phyloP scores from a whole-genome alignment of 208 protist species.

The Ichthyophonus hoferi region DNA sequence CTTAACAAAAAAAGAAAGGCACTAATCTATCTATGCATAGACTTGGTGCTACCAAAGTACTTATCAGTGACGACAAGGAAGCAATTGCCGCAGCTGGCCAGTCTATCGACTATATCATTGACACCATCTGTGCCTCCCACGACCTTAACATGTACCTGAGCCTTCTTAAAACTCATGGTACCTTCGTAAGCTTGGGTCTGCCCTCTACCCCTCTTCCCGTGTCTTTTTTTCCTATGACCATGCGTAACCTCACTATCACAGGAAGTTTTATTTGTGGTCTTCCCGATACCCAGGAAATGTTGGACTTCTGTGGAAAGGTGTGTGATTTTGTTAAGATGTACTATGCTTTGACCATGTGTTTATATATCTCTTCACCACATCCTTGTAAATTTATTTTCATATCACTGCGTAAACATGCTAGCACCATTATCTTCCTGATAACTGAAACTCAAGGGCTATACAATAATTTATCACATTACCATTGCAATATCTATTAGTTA shows the following conservation, averaged over 20 bases:
- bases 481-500: too few relatives aligned
- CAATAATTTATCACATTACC: too few relatives aligned
- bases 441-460: too few relatives aligned
- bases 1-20: too few relatives aligned
- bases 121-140: slow-evolving; percentile 28
- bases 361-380: too few relatives aligned
- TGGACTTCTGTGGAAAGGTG: slow-evolving; percentile 69
- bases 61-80: slow-evolving; percentile 5
- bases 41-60: not conserved
- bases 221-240: not conserved
- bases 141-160: slow-evolving; percentile 10
- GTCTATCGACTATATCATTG: slow-evolving; percentile 35
- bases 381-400: too few relatives aligned
- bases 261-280: slow-evolving; percentile 70
- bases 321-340: not conserved
- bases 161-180: not conserved
- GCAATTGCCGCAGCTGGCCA: not conserved
- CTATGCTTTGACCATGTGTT: not conserved
- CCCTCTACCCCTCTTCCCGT: slow-evolving; percentile 41
- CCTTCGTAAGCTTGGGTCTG: slow-evolving; percentile 4
- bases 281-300: slow-evolving; percentile 71
- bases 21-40: not conserved
- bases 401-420: too few relatives aligned
- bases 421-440: too few relatives aligned
- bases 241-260: slow-evolving; percentile 39